These are phyloP conservation scores for Trypanosoma mega DNA, from an alignment of 208 protist genomes.

Conservation along the genomic window DNA sequence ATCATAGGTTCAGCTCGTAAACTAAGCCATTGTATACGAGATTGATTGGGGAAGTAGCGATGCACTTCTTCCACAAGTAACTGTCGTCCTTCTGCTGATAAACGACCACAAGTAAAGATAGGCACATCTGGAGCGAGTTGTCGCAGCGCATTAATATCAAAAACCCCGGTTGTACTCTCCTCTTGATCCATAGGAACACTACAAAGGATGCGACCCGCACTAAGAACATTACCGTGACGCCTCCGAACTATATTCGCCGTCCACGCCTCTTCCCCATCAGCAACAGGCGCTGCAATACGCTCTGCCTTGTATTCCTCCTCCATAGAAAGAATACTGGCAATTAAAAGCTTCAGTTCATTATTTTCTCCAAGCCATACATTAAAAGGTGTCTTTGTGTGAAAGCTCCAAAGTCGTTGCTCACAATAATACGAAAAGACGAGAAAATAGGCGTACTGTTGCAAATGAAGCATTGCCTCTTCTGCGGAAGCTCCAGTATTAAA, in stretches of 20 bases:
- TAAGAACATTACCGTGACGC: constrained; percentile 80
- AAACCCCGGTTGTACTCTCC: not conserved
- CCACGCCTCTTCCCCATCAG: constrained; percentile 40
- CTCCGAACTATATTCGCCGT: constrained; percentile 50
- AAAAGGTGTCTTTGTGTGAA: constrained; percentile 51
- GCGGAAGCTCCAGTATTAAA: constrained; percentile 45
- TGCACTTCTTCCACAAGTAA: constrained; percentile 55
- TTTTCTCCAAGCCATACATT: constrained; percentile 67
- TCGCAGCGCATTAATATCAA: constrained; percentile 44
- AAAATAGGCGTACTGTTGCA: constrained; percentile 84
- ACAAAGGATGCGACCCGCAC: constrained; percentile 77
- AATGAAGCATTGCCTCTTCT: constrained; percentile 77
- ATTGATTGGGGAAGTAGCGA: constrained; percentile 46
- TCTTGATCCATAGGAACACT: constrained; percentile 46
- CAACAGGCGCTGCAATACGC: constrained; percentile 47
- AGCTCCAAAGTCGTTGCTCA: constrained; percentile 84
- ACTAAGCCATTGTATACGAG: constrained; percentile 75
- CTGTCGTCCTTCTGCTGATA: constrained; percentile 35
- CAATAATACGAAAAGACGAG: constrained; percentile 90
- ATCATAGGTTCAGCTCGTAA: constrained; percentile 87
- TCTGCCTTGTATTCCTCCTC: constrained; percentile 74
- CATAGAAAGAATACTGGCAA: constrained; percentile 65
- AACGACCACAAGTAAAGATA: constrained; percentile 78
- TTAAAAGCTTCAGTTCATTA: constrained; percentile 67
- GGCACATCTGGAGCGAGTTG: constrained; percentile 80